Evolutionary conservation across 768 basidiomycete species (phyloP).

Genomic region (Kwoniella botswanensis): DNA sequence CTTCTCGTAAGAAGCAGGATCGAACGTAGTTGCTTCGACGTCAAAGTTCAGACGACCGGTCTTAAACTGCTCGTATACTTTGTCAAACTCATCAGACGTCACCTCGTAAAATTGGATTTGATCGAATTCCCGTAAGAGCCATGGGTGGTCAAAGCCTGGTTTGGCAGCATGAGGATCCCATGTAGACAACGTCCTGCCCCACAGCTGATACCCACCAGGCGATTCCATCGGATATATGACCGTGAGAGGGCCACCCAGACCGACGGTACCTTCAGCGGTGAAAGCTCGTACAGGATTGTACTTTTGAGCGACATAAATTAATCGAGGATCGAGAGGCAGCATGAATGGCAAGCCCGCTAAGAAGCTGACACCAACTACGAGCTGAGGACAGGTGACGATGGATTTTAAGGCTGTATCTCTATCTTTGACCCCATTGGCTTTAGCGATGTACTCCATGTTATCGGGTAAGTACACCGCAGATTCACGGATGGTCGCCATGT

Average conservation of each 20-base stretch:
- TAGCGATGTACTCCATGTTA: constrained; percentile 71
- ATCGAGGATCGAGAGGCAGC: constrained; percentile 61
- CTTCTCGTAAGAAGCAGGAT: constrained; percentile 63
- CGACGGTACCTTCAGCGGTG: constrained; percentile 74
- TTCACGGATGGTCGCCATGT: constrained; percentile 66
- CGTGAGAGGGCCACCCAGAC: constrained; percentile 70
- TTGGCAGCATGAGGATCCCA: constrained; percentile 62
- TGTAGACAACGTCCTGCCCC: constrained; percentile 67
- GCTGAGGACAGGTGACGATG: constrained; percentile 63
- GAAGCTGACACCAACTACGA: constrained; percentile 70
- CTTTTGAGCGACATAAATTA: constrained; percentile 67
- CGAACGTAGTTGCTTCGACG: constrained; percentile 65
- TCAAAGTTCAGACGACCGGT: constrained; percentile 49
- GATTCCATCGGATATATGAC: constrained; percentile 60
- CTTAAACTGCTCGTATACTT: constrained; percentile 35
- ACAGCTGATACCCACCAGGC: constrained; percentile 69
- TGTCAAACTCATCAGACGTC: constrained; percentile 62
- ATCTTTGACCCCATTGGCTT: constrained; percentile 66
- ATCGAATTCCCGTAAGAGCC: constrained; percentile 70
- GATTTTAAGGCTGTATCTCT: constrained; percentile 61
- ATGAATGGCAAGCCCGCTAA: constrained; percentile 70
- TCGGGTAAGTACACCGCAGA: constrained; percentile 71
- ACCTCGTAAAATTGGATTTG: constrained; percentile 65
- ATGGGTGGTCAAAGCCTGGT: constrained; percentile 62
- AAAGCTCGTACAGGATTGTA: constrained; percentile 75